A percentile compares a stretch with the other conserved stretches of the same genome.
Conservation (phyloP, 2,329 filamentous ascomycete species). For the Beauveria pseudobassiana region DNA sequence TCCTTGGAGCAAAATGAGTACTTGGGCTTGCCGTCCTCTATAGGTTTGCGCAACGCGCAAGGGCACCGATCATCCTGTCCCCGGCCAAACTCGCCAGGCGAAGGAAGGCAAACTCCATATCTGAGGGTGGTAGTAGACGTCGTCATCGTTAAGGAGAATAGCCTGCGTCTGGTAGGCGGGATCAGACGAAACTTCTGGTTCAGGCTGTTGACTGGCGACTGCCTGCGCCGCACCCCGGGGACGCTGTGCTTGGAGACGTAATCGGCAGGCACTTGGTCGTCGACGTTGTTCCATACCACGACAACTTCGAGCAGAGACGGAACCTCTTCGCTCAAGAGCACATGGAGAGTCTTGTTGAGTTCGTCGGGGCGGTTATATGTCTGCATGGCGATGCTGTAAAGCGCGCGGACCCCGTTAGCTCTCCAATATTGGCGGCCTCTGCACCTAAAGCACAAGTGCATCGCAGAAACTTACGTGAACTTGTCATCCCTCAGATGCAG, state of each 20-base stretch:
- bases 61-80: constrained; percentile 26
- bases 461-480: background rate
- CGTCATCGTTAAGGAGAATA: constrained; percentile 32
- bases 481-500: background rate
- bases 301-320: constrained; percentile 31
- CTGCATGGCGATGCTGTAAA: constrained; percentile 1
- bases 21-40: constrained; percentile 20
- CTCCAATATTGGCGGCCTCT: background rate
- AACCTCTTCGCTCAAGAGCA: constrained; percentile 22
- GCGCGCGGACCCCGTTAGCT: background rate
- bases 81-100: constrained; percentile 31
- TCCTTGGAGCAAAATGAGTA: constrained; percentile 26
- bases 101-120: constrained; percentile 34
- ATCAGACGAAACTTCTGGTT: constrained; percentile 32
- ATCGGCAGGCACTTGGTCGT: constrained; percentile 21
- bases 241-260: constrained; percentile 25
- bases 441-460: background rate
- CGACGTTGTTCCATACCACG: constrained; percentile 31
- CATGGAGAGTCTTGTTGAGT: constrained; percentile 23
- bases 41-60: constrained; percentile 26
- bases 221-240: constrained; percentile 26
- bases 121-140: constrained; percentile 30
- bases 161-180: constrained; percentile 29
- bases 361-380: background rate
- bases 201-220: constrained; percentile 26